Percentiles rank a stretch among this genome's conserved stretches.
Conservation (phyloP, 1,139 yeast species). For the Candida glucosophila region DNA sequence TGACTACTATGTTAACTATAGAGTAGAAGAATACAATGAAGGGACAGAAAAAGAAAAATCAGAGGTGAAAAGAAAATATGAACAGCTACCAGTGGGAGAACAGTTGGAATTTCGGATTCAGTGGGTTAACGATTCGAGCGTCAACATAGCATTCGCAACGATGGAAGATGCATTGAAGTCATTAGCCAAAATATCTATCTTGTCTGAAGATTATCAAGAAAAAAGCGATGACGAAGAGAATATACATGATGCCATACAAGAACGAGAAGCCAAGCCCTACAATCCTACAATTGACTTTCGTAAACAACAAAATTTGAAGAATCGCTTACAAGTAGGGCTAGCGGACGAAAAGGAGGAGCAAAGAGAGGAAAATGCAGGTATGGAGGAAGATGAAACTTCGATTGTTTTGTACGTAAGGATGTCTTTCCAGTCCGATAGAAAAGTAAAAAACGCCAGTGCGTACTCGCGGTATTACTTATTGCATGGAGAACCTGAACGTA, state of each 20-base stretch:
- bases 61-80: constrained; percentile 11
- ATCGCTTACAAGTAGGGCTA: constrained; percentile 22
- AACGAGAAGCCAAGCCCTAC: constrained; percentile 30
- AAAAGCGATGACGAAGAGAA: constrained; percentile 2
- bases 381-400: constrained; percentile 38
- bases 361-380: constrained; percentile 10
- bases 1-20: constrained; percentile 38
- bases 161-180: constrained; percentile 38
- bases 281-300: constrained; percentile 29
- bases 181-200: constrained; percentile 15
- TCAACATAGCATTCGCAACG: constrained; percentile 45
- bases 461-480: constrained; percentile 60
- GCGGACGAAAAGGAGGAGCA: constrained; percentile 8
- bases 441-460: constrained; percentile 49
- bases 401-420: constrained; percentile 38
- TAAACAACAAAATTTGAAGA: constrained; percentile 22
- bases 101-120: constrained; percentile 40
- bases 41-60: constrained; percentile 13
- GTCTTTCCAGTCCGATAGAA: constrained; percentile 47
- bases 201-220: constrained; percentile 9
- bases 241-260: constrained; percentile 13
- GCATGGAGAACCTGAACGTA: constrained; percentile 67
- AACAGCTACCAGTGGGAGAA: constrained; percentile 18
- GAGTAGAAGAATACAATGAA: constrained; percentile 7
- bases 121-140: constrained; percentile 63